Conservation (phyloP, 2,329 filamentous ascomycete genomes). For the Exophiala sp. region DNA sequence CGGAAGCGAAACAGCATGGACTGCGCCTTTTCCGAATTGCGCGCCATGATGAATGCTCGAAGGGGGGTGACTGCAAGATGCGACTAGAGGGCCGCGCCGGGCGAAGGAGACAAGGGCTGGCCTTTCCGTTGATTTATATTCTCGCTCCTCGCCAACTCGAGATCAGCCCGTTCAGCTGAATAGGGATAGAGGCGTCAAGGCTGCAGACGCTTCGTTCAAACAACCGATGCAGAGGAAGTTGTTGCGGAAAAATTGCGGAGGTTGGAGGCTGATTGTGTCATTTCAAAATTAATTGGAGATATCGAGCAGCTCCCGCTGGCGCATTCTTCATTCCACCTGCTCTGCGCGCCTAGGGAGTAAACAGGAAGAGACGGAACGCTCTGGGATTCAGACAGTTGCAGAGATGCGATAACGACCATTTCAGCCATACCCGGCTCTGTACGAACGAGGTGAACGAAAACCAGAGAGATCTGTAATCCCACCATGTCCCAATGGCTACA, state of each 20-base stretch:
- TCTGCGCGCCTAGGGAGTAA: no score
- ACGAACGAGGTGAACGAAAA: no score
- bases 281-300: neutral
- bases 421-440: no score
- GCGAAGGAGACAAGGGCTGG: no score
- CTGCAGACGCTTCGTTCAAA: no score
- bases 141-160: neutral
- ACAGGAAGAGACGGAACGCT: neutral
- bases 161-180: no score
- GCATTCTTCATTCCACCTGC: no score
- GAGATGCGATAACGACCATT: neutral
- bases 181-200: no score
- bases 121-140: no score
- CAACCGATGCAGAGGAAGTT: no score
- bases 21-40: constrained; percentile 97
- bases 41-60: constrained; percentile 56
- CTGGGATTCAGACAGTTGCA: neutral
- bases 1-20: constrained; percentile 99
- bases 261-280: neutral
- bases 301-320: neutral
- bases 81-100: no score
- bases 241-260: constrained; percentile 3
- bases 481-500: constrained; percentile 25
- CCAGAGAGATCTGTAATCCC: neutral
- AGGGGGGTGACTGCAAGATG: no score